Conservation (phyloP, 208 protist genomes). For the Kentomonas sorsogonicus region DNA sequence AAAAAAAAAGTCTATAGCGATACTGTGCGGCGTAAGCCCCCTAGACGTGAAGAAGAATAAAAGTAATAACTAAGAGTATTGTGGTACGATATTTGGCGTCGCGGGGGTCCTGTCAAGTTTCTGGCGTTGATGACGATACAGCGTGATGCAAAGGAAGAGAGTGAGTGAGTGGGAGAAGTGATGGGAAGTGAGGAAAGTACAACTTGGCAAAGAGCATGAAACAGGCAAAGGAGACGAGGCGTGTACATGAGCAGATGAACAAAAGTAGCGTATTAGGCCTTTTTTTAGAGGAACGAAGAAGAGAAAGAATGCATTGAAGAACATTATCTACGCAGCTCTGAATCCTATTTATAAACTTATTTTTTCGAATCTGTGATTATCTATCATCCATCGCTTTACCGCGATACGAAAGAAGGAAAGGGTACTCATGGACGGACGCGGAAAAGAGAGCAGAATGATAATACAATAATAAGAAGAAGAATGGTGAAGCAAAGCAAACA, state of each 20-base stretch:
- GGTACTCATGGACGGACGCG: too few species aligned
- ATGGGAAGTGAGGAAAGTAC: not conserved
- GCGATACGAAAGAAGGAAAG: too few species aligned
- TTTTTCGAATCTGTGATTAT: too few species aligned
- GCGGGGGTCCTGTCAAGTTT: not conserved
- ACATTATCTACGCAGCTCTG: too few species aligned
- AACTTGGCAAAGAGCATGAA: not conserved
- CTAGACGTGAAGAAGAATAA: not conserved
- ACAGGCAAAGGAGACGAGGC: not conserved
- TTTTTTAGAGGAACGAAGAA: not conserved
- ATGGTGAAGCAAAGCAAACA: too few species aligned
- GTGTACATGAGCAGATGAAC: not conserved
- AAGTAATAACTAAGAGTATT: too few species aligned
- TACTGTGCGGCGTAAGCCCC: not conserved
- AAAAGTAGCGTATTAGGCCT: not conserved
- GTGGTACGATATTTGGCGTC: not conserved
- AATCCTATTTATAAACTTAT: too few species aligned
- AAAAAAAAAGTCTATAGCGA: conserved; percentile 11
- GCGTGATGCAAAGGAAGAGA: not conserved
- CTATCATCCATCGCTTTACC: too few species aligned
- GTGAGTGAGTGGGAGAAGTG: not conserved
- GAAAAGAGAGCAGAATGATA: too few species aligned
- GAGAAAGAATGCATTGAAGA: not conserved
- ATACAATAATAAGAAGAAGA: too few species aligned
- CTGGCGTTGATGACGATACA: not conserved